phyloP scores from a whole-genome alignment of 2,329 filamentous ascomycete species.

The Cercospora brassicicola region DNA sequence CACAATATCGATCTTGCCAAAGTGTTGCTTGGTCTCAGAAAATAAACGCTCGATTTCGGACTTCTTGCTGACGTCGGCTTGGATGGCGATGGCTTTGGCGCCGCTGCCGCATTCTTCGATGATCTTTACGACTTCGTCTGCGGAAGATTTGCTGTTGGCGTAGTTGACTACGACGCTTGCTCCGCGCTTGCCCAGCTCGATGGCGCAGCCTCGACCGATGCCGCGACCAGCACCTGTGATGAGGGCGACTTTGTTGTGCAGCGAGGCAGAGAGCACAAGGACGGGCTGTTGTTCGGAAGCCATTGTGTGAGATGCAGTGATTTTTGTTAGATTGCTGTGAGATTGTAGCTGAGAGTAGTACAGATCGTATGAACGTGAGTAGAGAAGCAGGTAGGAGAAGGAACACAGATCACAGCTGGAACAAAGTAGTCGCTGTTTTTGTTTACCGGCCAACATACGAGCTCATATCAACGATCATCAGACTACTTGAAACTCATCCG shows the following conservation, averaged over 20 bases:
- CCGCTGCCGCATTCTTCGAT: conserved; percentile 51
- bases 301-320: neutral
- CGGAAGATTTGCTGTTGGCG: conserved; percentile 54
- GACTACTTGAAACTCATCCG: conserved; percentile 8
- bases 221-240: conserved; percentile 66
- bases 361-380: neutral
- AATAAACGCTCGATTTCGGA: conserved; percentile 60
- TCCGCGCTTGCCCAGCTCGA: conserved; percentile 66
- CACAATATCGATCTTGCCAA: conserved; percentile 51
- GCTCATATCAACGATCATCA: conserved; percentile 2
- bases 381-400: neutral
- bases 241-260: conserved; percentile 57
- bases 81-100: conserved; percentile 58
- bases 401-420: neutral
- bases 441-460: neutral
- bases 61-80: conserved; percentile 58
- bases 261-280: conserved; percentile 50
- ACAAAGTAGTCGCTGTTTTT: neutral
- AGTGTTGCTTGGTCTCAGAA: conserved; percentile 45
- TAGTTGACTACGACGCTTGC: conserved; percentile 67
- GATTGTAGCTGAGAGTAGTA: neutral
- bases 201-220: conserved; percentile 65
- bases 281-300: conserved; percentile 33
- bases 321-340: neutral
- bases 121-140: conserved; percentile 51